Evolutionary conservation across 257 asterid species (phyloP).

Genomic region (Primulina tabacum): DNA sequence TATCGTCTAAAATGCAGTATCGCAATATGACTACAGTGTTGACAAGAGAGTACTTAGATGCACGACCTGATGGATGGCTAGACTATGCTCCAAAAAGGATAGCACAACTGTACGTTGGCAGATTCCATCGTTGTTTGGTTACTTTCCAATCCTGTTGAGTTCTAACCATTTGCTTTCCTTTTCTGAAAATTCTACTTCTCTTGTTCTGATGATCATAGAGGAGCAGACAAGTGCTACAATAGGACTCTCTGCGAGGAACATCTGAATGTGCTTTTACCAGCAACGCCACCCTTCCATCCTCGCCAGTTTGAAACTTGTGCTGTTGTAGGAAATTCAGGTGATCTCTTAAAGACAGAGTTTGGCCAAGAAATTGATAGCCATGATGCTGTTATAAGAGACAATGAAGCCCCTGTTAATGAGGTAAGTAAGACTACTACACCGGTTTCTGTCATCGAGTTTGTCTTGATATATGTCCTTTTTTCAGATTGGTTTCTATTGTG

Average conservation of each 20-base stretch:
- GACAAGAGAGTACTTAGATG: slow-evolving; percentile 92
- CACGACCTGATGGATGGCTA: slow-evolving; percentile 97
- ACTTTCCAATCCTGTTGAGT: slow-evolving; percentile 3
- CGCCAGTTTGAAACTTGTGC: slow-evolving; percentile 91
- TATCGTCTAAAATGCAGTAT: slow-evolving; percentile 74
- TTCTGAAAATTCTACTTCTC: not conserved
- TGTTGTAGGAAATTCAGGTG: slow-evolving; percentile 98
- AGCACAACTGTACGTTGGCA: slow-evolving; percentile 74
- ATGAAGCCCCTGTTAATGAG: slow-evolving; percentile 96
- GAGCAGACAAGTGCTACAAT: slow-evolving; percentile 85
- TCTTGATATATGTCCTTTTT: not conserved
- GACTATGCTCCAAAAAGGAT: slow-evolving; percentile 92
- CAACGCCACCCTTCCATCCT: slow-evolving; percentile 95
- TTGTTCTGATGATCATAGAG: slow-evolving; percentile 43
- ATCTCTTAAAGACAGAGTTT: slow-evolving; percentile 87
- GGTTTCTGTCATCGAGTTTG: slow-evolving; percentile 9
- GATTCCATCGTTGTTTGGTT: slow-evolving; percentile 18
- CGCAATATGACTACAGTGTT: slow-evolving; percentile 99
- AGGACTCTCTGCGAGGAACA: slow-evolving; percentile 88
- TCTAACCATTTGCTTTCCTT: not conserved
- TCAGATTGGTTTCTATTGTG: not conserved
- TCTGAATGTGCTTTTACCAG: slow-evolving; percentile 80
- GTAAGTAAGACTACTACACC: slow-evolving; percentile 34
- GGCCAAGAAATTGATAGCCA: slow-evolving; percentile 94
- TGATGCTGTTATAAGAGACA: slow-evolving; percentile 95